Evolutionary conservation across 2,329 filamentous ascomycete genomes (phyloP).

Genomic region (Talaromyces albobiverticillius): DNA sequence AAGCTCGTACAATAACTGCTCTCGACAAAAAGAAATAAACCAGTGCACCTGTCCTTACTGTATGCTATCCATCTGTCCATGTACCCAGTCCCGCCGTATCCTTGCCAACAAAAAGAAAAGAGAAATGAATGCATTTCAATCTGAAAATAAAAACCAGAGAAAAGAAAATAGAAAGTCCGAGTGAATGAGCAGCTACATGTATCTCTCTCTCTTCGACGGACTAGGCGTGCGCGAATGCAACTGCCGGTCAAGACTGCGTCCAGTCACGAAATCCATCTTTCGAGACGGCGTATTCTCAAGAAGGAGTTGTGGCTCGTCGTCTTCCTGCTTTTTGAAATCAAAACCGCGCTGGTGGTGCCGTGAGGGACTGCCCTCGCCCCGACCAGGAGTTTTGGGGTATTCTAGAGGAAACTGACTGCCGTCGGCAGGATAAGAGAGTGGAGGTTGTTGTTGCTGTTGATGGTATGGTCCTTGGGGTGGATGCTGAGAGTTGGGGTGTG

Average conservation of each 20-base stretch:
- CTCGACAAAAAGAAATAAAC: not conserved
- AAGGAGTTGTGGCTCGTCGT: constrained; percentile 20
- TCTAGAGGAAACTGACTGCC: constrained; percentile 21
- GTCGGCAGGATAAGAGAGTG: constrained; percentile 24
- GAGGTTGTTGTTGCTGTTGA: constrained; percentile 20
- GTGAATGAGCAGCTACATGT: not conserved
- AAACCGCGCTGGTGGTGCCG: constrained; percentile 16
- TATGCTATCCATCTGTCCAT: not conserved
- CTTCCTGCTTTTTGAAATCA: constrained; percentile 24
- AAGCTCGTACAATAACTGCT: too few species aligned
- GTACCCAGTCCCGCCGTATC: not conserved
- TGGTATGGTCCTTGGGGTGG: constrained; percentile 21
- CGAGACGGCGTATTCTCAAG: constrained; percentile 30
- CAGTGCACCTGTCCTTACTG: not conserved
- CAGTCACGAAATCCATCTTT: constrained; percentile 29
- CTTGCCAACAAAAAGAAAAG: not conserved
- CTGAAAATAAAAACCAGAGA: not conserved
- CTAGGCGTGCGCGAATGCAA: constrained; percentile 33
- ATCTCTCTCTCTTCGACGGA: constrained; percentile 27
- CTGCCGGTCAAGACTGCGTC: constrained; percentile 29
- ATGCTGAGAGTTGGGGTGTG: constrained; percentile 22
- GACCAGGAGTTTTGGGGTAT: constrained; percentile 20
- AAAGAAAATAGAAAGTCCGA: not conserved
- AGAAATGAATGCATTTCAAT: not conserved
- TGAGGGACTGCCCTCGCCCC: constrained; percentile 7